These are phyloP conservation scores for Apiospora koreana DNA, from an alignment of 2,329 filamentous ascomycete genomes.

Conservation along the genomic window DNA sequence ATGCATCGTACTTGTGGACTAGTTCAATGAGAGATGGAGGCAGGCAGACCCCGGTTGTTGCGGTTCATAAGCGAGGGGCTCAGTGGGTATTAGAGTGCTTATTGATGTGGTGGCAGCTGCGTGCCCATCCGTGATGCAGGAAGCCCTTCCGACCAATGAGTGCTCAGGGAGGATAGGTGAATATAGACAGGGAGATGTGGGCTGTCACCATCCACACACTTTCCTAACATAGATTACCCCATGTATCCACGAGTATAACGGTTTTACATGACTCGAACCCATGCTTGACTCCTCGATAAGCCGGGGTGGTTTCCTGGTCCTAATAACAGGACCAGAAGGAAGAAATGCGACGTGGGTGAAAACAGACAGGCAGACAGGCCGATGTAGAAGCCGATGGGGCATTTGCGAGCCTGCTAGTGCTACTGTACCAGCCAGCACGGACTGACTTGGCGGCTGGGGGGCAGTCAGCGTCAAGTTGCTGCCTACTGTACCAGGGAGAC, in stretches of 20 bases:
- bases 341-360: no score
- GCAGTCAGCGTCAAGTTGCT: not conserved
- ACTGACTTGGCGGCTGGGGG: no score
- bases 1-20: not conserved
- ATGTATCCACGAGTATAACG: no score
- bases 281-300: no score
- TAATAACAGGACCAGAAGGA: no score
- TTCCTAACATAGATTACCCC: not conserved
- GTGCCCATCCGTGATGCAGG: not conserved
- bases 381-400: not conserved
- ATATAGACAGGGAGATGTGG: not conserved
- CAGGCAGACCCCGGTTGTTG: no score
- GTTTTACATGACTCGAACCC: no score
- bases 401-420: not conserved
- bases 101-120: not conserved
- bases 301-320: no score
- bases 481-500: not conserved
- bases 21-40: not conserved
- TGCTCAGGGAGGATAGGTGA: not conserved
- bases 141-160: not conserved
- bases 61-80: not conserved
- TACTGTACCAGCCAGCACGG: not conserved
- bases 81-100: not conserved
- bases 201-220: not conserved
- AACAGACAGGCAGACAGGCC: no score